Conservation (phyloP, 495 filamentous ascomycete genomes). For the Neurospora sp. region DNA sequence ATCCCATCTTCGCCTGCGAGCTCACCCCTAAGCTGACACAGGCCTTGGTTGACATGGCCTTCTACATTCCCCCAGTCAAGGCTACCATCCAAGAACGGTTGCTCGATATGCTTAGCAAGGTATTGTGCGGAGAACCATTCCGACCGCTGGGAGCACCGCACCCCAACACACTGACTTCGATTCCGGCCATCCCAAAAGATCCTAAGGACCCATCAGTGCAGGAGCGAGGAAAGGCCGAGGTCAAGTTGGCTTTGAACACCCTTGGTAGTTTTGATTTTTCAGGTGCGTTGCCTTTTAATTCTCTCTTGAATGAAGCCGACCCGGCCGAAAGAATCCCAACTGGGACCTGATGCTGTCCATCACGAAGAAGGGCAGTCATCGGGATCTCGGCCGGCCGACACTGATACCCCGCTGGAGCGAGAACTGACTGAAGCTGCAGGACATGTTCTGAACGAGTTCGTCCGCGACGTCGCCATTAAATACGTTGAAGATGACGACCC, state of each 20-base stretch:
- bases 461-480: constrained; percentile 93
- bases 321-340: not conserved
- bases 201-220: constrained; percentile 62
- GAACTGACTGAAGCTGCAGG: constrained; percentile 36
- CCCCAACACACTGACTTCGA: constrained; percentile 49
- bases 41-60: constrained; percentile 93
- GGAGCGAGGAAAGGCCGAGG: constrained; percentile 74
- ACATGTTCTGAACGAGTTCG: constrained; percentile 93
- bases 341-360: not conserved
- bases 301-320: not conserved
- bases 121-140: constrained; percentile 85
- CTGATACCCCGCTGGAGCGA: not conserved
- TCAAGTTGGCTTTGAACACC: constrained; percentile 84
- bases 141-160: constrained; percentile 78
- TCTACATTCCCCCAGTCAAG: constrained; percentile 94
- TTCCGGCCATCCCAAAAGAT: constrained; percentile 77
- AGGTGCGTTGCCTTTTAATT: constrained; percentile 26
- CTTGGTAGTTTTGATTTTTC: constrained; percentile 95
- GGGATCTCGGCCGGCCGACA: not conserved
- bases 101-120: constrained; percentile 87
- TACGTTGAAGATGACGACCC: constrained; percentile 94
- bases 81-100: constrained; percentile 85
- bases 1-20: constrained; percentile 94
- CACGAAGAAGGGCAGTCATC: not conserved
- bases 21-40: constrained; percentile 86